These are phyloP conservation scores for Camelina hispida DNA, from an alignment of 345 rosid species.

Conservation along the genomic window DNA sequence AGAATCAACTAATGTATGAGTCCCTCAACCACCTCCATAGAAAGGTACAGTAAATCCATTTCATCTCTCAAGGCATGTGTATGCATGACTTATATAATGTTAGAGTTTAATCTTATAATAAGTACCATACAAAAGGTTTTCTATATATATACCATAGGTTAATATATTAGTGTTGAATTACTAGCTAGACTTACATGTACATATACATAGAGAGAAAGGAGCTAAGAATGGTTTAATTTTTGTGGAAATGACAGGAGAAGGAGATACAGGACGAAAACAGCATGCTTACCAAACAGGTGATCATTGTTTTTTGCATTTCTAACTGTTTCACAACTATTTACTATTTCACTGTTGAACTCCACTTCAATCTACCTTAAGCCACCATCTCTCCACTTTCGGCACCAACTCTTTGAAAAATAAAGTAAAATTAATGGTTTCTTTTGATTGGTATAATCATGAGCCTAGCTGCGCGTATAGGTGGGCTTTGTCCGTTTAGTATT, in stretches of 20 bases:
- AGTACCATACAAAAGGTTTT: background rate
- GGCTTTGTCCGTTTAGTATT: slow-evolving; percentile 45
- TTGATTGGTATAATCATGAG: slow-evolving; percentile 38
- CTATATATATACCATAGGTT: background rate
- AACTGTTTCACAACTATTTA: slow-evolving; percentile 34
- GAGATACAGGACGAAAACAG: slow-evolving; percentile 68
- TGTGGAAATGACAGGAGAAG: slow-evolving; percentile 61
- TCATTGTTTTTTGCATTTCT: slow-evolving; percentile 28
- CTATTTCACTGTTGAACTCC: slow-evolving; percentile 33
- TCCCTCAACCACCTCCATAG: slow-evolving; percentile 78
- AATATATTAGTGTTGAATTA: background rate
- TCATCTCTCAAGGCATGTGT: slow-evolving; percentile 10
- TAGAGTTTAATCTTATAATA: background rate
- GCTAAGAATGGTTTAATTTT: slow-evolving; percentile 12
- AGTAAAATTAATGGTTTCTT: slow-evolving; percentile 9
- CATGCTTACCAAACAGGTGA: slow-evolving; percentile 71
- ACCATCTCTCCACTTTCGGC: slow-evolving; percentile 36
- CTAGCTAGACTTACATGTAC: background rate
- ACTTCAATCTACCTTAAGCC: slow-evolving; percentile 33
- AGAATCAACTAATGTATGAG: slow-evolving; percentile 87
- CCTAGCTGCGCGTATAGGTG: slow-evolving; percentile 31
- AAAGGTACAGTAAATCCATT: slow-evolving; percentile 54
- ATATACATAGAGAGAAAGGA: background rate
- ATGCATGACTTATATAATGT: background rate
- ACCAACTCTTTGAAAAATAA: slow-evolving; percentile 27